Percentiles rank a stretch among this genome's conserved stretches.
Evolutionary conservation across 164 flowering plant genomes (phyloP).

Genomic region (Akebia trifoliata): DNA sequence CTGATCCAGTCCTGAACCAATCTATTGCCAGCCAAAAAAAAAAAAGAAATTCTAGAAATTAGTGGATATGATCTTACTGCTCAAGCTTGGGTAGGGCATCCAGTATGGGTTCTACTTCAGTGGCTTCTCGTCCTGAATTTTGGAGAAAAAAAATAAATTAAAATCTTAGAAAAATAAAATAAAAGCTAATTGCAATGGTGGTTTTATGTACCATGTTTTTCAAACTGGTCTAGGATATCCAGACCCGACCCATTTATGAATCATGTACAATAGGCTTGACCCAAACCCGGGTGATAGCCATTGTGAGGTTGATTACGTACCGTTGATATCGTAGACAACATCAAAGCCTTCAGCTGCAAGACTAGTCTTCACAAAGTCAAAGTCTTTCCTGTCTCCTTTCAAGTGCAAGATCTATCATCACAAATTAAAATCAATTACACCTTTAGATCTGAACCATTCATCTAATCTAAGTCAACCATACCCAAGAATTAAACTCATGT

Average conservation of each 20-base stretch:
- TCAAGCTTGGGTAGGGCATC: constrained; percentile 89
- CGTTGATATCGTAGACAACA: constrained; percentile 93
- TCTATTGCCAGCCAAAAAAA: background rate
- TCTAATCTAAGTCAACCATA: no score
- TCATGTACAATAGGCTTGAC: background rate
- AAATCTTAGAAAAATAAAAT: background rate
- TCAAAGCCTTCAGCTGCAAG: constrained; percentile 89
- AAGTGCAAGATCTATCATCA: constrained; percentile 68
- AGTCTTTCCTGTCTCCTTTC: constrained; percentile 97
- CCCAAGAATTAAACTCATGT: no score
- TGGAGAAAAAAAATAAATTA: background rate
- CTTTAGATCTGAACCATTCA: background rate
- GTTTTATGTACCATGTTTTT: background rate
- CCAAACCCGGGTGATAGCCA: background rate
- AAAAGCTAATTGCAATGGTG: no score
- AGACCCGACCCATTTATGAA: background rate
- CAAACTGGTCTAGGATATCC: background rate
- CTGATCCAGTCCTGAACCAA: no score
- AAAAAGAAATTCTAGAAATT: background rate
- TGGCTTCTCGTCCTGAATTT: constrained; percentile 82
- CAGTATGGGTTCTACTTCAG: constrained; percentile 84
- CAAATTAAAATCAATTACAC: background rate
- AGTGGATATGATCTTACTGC: constrained; percentile 54
- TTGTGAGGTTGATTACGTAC: constrained; percentile 23
- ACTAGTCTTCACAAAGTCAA: constrained; percentile 75